A percentile compares a stretch with the other conserved stretches of the same genome.
phyloP scores from a whole-genome alignment of 148 eudicot species.

The Hydrangea macrophylla region DNA sequence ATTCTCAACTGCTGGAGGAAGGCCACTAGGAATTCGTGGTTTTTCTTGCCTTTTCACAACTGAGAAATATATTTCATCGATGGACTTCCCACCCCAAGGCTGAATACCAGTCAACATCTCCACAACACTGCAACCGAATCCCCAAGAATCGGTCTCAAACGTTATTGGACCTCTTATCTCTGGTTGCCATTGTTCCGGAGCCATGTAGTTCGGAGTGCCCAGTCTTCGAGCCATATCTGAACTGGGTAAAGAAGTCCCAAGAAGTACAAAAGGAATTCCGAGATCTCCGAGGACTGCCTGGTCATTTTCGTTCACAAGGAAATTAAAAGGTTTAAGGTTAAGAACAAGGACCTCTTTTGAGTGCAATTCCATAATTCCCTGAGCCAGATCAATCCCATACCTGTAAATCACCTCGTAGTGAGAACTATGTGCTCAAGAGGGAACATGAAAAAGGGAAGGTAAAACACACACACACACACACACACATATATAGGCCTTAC shows the following conservation, averaged over 20 bases:
- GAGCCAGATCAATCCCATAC: slow-evolving; percentile 60
- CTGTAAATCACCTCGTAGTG: too few species aligned
- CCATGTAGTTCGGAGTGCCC: slow-evolving; percentile 85
- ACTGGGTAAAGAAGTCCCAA: slow-evolving; percentile 46
- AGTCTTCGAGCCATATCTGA: slow-evolving; percentile 42
- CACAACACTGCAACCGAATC: slow-evolving; percentile 72
- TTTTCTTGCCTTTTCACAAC: slow-evolving; percentile 73
- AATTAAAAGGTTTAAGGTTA: slow-evolving; percentile 83
- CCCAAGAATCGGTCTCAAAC: slow-evolving; percentile 83
- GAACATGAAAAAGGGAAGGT: too few species aligned
- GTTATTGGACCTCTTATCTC: slow-evolving; percentile 79
- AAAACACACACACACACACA: too few species aligned
- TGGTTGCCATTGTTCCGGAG: slow-evolving; percentile 97
- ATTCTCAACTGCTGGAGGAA: slow-evolving; percentile 66
- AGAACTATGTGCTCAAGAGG: too few species aligned
- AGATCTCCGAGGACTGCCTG: slow-evolving; percentile 66
- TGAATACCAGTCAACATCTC: slow-evolving; percentile 79
- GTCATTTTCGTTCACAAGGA: slow-evolving; percentile 64
- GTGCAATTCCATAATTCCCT: slow-evolving; percentile 60
- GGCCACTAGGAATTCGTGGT: slow-evolving; percentile 67
- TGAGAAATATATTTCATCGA: slow-evolving; percentile 53
- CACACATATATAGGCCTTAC: too few species aligned
- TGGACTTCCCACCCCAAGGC: slow-evolving; percentile 75
- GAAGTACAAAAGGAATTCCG: slow-evolving; percentile 69
- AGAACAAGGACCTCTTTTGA: slow-evolving; percentile 53